phyloP scores from a whole-genome alignment of 192 early-diverging fungal species.

The Podila horticola region DNA sequence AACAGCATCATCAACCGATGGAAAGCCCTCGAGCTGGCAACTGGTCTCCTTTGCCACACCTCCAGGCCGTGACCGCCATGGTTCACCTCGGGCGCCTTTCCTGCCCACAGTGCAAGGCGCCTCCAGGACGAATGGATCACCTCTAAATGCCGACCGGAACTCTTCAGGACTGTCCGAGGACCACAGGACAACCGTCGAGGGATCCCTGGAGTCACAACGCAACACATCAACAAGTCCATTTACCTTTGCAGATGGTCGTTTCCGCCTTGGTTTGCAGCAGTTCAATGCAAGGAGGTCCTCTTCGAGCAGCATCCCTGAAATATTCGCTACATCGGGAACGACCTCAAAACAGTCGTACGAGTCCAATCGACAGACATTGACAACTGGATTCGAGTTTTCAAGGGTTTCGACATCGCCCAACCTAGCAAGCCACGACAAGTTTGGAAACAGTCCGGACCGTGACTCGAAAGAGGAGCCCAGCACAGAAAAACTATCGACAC shows the following conservation, averaged over 20 bases:
- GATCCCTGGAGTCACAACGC: neutral
- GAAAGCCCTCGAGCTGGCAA: conserved; percentile 49
- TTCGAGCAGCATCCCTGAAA: conserved; percentile 34
- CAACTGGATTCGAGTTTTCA: conserved; percentile 19
- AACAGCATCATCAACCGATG: conserved; percentile 39
- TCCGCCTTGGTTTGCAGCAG: conserved; percentile 3
- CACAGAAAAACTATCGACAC: conserved; percentile 1
- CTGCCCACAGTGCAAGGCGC: conserved; percentile 10
- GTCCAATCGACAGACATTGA: neutral
- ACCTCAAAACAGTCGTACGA: neutral
- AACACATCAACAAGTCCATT: conserved; percentile 6
- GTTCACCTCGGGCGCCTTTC: conserved; percentile 36
- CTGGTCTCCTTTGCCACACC: conserved; percentile 39
- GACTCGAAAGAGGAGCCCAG: neutral
- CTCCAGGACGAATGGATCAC: conserved; percentile 9
- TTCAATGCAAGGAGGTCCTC: conserved; percentile 40
- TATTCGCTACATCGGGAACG: conserved; percentile 15
- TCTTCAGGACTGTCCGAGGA: conserved; percentile 14
- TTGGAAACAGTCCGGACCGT: neutral
- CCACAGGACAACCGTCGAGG: neutral
- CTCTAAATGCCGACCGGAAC: neutral
- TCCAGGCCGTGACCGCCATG: conserved; percentile 24
- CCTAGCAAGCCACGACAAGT: neutral
- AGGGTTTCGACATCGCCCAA: conserved; percentile 25
- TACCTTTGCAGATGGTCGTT: conserved; percentile 11